These are phyloP conservation scores for Neonectria ditissima DNA, from an alignment of 2,329 filamentous ascomycete genomes.

Conservation along the genomic window DNA sequence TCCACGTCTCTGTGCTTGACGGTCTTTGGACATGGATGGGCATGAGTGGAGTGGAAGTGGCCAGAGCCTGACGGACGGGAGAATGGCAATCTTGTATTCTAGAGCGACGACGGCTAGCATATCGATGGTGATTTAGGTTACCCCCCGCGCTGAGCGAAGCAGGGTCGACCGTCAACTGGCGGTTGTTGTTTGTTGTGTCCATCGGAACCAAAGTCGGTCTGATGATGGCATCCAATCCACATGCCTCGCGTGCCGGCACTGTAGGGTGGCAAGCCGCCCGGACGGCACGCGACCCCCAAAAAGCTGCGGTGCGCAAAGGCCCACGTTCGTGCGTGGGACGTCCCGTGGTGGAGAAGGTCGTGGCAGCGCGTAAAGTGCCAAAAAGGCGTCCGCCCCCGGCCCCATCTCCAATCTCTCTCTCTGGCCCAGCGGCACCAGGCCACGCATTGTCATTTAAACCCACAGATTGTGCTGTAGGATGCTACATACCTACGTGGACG, in stretches of 20 bases:
- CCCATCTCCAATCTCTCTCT: constrained; percentile 7
- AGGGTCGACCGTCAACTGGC: background rate
- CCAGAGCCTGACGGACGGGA: background rate
- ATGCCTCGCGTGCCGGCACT: constrained; percentile 8
- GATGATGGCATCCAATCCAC: constrained; percentile 6
- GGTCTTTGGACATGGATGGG: background rate
- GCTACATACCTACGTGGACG: constrained; percentile 7
- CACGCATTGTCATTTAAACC: background rate
- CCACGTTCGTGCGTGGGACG: constrained; percentile 8
- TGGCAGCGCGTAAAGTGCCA: constrained; percentile 33
- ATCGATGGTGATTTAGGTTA: background rate
- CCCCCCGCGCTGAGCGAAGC: too few species aligned
- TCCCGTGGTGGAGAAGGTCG: constrained; percentile 21
- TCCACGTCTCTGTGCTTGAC: constrained; percentile 8
- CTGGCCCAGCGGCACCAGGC: background rate
- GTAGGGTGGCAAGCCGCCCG: constrained; percentile 2
- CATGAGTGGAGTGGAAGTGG: background rate
- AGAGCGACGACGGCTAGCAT: too few species aligned
- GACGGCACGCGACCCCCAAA: constrained; percentile 29
- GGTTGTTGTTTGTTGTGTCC: background rate
- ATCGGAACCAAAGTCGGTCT: background rate
- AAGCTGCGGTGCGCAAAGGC: background rate
- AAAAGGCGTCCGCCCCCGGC: too few species aligned
- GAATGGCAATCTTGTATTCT: background rate
- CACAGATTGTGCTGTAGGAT: background rate